Evolutionary conservation across 169 alveolate species (phyloP).

Genomic region (Cryptosporidium ubiquitum): DNA sequence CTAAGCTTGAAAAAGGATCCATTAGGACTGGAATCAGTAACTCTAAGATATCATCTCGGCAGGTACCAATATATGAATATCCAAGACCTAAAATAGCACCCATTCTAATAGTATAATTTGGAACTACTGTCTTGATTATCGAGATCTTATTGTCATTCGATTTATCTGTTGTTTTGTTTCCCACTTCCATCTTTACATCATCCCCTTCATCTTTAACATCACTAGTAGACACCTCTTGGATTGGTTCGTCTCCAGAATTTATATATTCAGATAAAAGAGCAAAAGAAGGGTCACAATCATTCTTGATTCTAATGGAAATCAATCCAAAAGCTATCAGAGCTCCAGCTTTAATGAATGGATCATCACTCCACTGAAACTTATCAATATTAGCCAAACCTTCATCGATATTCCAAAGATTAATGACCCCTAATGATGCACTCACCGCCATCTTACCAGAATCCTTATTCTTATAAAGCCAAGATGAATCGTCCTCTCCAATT

Average conservation of each 20-base stretch:
- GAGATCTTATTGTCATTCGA: slow-evolving; percentile 35
- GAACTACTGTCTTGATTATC: slow-evolving; percentile 34
- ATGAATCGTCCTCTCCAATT: slow-evolving; percentile 83
- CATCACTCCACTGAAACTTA: slow-evolving; percentile 93
- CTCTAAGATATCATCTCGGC: slow-evolving; percentile 92
- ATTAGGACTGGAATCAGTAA: slow-evolving; percentile 88
- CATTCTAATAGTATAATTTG: slow-evolving; percentile 82
- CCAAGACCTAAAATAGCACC: slow-evolving; percentile 97
- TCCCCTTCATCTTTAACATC: not conserved
- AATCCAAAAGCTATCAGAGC: slow-evolving; percentile 94
- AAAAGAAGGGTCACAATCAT: slow-evolving; percentile 95
- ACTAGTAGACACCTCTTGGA: not conserved
- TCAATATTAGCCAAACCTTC: slow-evolving; percentile 90
- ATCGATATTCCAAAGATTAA: slow-evolving; percentile 97
- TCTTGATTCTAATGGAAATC: slow-evolving; percentile 90
- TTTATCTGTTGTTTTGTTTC: not conserved
- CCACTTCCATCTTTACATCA: slow-evolving; percentile 9
- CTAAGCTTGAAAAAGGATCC: slow-evolving; percentile 89
- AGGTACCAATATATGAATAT: slow-evolving; percentile 97
- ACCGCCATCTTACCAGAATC: slow-evolving; percentile 95
- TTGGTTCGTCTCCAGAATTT: slow-evolving; percentile 44
- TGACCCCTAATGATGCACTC: slow-evolving; percentile 95
- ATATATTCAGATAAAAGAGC: slow-evolving; percentile 94
- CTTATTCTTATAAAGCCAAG: slow-evolving; percentile 94
- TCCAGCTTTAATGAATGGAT: slow-evolving; percentile 96